Evolutionary conservation across 176 grass and related monocot species (phyloP), one percentile per base, ranked within the genome.

Genomic region (Bolboschoenus planiculmis): DNA sequence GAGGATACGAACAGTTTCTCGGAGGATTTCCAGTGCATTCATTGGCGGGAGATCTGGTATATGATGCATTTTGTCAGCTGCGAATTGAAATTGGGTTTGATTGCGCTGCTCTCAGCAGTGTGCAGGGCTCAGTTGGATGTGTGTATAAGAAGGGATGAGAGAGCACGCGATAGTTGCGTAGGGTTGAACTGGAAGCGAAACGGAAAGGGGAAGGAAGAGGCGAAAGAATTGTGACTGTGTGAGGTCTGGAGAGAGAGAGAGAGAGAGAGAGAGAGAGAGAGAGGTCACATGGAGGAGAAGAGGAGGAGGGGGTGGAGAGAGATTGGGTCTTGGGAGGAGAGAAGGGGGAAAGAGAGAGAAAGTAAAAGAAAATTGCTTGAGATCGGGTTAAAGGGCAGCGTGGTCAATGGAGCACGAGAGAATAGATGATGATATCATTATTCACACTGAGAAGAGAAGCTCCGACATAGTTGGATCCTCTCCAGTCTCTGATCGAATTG

Each of bases 21-120:
- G 83, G 65, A 98, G 88, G 87, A 98, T 94, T 87, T 95, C 95
- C 44, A 98, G 79, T 18, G 92, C 90, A 74, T 94, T 95, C 92
- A 95, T 91, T 74, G 79, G 79, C 59, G 87, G 93, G 81, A 89
- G 81, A 53, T 81, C 58, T 33, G 77, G 44, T 24, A 50, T 63
- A 2, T 47, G 54, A 50, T 59, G 83, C 83, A 76, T 85, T 77
- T 14, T 76, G 26, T 21, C 13, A 36, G 21, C 4, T 51, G 27
- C 64, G 14, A 29, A 53, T n/a, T 75, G 35, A 44, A 42, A 74
- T 57, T 84, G 26, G 67, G 15, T 56, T 13, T 60, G 51, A 54
- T 83, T 83, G 29, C 35, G 9, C 10, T 47, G 54, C 21, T 74
- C 36, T 47, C 39, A 42, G 5, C 31, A 80, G 51, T 27, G 20